Conservation (phyloP, 768 basidiomycete species). For the Russula lepida region DNA sequence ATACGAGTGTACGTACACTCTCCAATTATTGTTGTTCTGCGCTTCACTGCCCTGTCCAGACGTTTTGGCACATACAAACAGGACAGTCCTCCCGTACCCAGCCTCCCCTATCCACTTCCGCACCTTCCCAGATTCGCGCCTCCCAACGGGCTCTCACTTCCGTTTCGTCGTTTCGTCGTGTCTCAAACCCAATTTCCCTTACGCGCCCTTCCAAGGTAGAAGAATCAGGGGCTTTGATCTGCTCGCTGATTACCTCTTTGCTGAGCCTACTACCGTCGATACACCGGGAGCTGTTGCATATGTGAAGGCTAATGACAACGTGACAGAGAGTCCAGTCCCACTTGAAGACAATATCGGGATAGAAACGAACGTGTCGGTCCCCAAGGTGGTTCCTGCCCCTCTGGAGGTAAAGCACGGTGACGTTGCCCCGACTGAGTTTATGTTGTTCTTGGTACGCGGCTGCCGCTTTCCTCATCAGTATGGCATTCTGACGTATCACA, state of each 20-base stretch:
- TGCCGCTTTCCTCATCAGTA: background rate
- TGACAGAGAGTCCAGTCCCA: background rate
- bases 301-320: conserved; percentile 1
- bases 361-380: background rate
- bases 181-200: conserved; percentile 65
- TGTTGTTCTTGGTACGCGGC: conserved; percentile 44
- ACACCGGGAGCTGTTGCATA: conserved; percentile 3
- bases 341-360: background rate
- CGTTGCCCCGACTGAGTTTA: conserved; percentile 41
- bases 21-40: background rate
- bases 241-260: conserved; percentile 46
- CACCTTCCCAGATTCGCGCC: conserved; percentile 66
- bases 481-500: background rate
- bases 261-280: conserved; percentile 18
- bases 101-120: conserved; percentile 47
- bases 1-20: conserved; percentile 53
- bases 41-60: conserved; percentile 28
- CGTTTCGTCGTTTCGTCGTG: conserved; percentile 65
- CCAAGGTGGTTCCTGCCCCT: background rate
- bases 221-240: conserved; percentile 59
- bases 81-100: conserved; percentile 43
- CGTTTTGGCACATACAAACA: conserved; percentile 34
- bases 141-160: conserved; percentile 47
- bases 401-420: background rate
- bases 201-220: conserved; percentile 43